Evolutionary conservation across 1,139 yeast genomes (phyloP).

Genomic region (Wickerhamiella pararugosa): DNA sequence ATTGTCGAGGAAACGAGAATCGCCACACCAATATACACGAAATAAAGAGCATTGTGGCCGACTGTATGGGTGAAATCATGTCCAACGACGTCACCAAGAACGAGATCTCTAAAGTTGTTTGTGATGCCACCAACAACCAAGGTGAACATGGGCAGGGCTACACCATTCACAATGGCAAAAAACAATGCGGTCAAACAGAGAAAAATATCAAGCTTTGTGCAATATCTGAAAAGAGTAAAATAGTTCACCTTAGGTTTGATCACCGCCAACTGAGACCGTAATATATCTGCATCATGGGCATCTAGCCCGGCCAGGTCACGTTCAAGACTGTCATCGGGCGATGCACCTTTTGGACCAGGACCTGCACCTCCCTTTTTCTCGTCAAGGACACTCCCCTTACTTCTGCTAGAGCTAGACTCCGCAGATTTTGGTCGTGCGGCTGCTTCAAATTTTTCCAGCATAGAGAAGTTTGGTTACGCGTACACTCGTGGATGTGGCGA

Average conservation of each 20-base stretch:
- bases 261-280: slow-evolving; percentile 22
- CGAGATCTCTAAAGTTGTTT: slow-evolving; percentile 24
- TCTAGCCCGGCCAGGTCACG: too few relatives aligned
- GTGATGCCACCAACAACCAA: slow-evolving; percentile 28
- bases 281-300: slow-evolving; percentile 20
- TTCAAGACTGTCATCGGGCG: too few relatives aligned
- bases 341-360: too few relatives aligned
- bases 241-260: slow-evolving; percentile 18
- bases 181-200: slow-evolving; percentile 21
- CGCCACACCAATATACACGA: slow-evolving; percentile 28
- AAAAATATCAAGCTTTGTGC: slow-evolving; percentile 21
- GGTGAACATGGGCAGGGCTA: slow-evolving; percentile 29
- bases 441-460: too few relatives aligned
- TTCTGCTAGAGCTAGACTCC: too few relatives aligned
- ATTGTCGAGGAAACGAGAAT: slow-evolving; percentile 22
- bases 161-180: slow-evolving; percentile 26
- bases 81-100: slow-evolving; percentile 18
- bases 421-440: too few relatives aligned
- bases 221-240: slow-evolving; percentile 26
- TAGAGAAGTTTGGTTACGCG: too few relatives aligned
- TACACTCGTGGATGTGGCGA: too few relatives aligned
- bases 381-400: too few relatives aligned
- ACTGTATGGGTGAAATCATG: slow-evolving; percentile 22
- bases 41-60: slow-evolving; percentile 25
- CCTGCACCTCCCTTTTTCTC: too few relatives aligned